phyloP scores from a whole-genome alignment of 176 grass and related monocot species.

The Cenchrus fungigraminus region DNA sequence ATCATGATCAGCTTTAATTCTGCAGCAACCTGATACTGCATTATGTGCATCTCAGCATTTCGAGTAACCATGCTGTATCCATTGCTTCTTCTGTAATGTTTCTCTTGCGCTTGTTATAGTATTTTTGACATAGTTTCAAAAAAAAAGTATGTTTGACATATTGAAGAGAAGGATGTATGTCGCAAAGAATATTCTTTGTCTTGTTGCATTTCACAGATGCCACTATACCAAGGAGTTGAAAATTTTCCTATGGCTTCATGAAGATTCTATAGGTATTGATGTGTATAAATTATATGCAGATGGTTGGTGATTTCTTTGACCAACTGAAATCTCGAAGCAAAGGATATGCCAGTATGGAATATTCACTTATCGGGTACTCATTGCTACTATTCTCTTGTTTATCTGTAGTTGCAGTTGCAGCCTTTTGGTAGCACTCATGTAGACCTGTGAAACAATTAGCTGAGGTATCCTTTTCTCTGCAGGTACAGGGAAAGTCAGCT shows the following conservation, averaged over 20 bases:
- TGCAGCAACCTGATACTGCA: slow-evolving; percentile 32
- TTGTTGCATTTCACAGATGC: slow-evolving; percentile 13
- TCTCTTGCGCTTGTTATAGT: neutral
- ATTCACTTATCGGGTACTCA: slow-evolving; percentile 78
- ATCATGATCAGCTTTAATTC: slow-evolving; percentile 21
- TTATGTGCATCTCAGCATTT: slow-evolving; percentile 11
- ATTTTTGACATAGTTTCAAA: too few relatives aligned
- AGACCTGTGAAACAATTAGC: slow-evolving; percentile 24
- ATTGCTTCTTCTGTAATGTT: slow-evolving; percentile 27
- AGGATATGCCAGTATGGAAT: slow-evolving; percentile 99
- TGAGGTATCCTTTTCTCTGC: slow-evolving; percentile 34
- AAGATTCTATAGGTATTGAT: slow-evolving; percentile 34
- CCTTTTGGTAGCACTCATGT: slow-evolving; percentile 16
- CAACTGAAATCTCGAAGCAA: slow-evolving; percentile 98
- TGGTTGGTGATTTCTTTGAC: slow-evolving; percentile 99
- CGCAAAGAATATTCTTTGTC: slow-evolving; percentile 16
- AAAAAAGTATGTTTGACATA: neutral
- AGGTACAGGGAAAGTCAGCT: slow-evolving; percentile 92
- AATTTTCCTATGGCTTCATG: neutral
- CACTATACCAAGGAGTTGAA: slow-evolving; percentile 15
- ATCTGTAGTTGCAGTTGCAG: slow-evolving; percentile 4
- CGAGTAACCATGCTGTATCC: neutral
- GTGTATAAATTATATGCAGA: slow-evolving; percentile 51
- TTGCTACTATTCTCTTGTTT: neutral
- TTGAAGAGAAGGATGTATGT: slow-evolving; percentile 1